Evolutionary conservation across 441 rosid genomes (phyloP).

Genomic region (Erodium texanum): DNA sequence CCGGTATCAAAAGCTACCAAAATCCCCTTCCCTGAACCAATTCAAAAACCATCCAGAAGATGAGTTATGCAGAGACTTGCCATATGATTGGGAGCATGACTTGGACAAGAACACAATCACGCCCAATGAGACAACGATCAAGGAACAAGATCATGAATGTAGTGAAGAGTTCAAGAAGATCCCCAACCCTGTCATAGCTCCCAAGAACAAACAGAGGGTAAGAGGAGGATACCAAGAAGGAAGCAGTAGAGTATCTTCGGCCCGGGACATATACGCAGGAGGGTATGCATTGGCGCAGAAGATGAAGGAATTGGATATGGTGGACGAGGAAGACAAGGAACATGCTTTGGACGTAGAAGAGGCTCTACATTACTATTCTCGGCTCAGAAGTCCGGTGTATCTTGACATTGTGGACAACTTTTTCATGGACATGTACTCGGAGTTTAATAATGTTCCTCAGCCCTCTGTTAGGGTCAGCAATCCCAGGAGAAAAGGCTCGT

Average conservation of each 20-base stretch:
- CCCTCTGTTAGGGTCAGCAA: constrained; percentile 29
- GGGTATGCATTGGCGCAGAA: constrained; percentile 43
- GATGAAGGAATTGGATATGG: constrained; percentile 68
- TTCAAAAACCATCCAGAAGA: background rate
- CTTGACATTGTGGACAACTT: constrained; percentile 74
- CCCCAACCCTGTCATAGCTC: background rate
- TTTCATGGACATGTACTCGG: constrained; percentile 55
- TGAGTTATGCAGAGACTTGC: background rate
- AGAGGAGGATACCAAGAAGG: background rate
- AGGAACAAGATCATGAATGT: constrained; percentile 6
- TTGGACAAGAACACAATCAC: constrained; percentile 17
- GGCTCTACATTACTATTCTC: constrained; percentile 80
- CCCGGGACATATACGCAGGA: constrained; percentile 22
- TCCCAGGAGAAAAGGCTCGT: constrained; percentile 31
- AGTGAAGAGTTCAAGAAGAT: constrained; percentile 14
- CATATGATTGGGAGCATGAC: background rate
- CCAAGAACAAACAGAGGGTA: background rate
- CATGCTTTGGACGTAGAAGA: constrained; percentile 86
- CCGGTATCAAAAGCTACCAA: constrained; percentile 49
- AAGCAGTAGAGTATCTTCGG: constrained; percentile 15
- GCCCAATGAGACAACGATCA: constrained; percentile 21
- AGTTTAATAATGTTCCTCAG: constrained; percentile 29
- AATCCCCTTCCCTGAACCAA: constrained; percentile 18
- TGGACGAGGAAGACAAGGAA: constrained; percentile 58
- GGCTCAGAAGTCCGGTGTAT: constrained; percentile 67